phyloP scores from a whole-genome alignment of 1,139 yeast species.

The Meyerozyma smithsonii region DNA sequence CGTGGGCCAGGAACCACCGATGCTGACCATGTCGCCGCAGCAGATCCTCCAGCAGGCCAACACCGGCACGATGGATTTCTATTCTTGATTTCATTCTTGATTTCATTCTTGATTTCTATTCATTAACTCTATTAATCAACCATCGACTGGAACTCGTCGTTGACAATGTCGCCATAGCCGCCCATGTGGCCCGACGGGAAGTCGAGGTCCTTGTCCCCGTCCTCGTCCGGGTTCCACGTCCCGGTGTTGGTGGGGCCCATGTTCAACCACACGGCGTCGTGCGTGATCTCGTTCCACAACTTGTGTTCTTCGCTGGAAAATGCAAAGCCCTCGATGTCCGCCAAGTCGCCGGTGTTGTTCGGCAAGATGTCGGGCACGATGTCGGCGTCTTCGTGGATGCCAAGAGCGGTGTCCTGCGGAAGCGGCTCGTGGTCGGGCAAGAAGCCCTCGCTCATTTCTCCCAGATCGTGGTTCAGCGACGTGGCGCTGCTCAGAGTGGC shows the following conservation, averaged over 20 bases:
- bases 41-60: constrained; percentile 33
- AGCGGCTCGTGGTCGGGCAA: constrained; percentile 1
- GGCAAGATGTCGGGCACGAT: constrained; percentile 8
- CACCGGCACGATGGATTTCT: constrained; percentile 14
- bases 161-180: constrained; percentile 36
- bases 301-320: constrained; percentile 52
- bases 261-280: constrained; percentile 68
- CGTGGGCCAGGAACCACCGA: constrained; percentile 2
- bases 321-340: constrained; percentile 43
- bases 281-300: constrained; percentile 70
- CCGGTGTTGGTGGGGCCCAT: constrained; percentile 8
- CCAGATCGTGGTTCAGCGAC: constrained; percentile 1
- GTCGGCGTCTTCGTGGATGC: constrained; percentile 7
- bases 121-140: constrained; percentile 15
- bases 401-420: constrained; percentile 7
- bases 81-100: constrained; percentile 3
- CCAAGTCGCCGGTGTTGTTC: constrained; percentile 22
- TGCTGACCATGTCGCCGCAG: constrained; percentile 33
- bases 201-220: constrained; percentile 5
- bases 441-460: background rate
- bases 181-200: constrained; percentile 11
- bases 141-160: constrained; percentile 36
- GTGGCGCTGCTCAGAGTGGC: constrained; percentile 3
- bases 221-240: background rate
- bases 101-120: constrained; percentile 3